Evolutionary conservation across 176 grass and related monocot genomes (phyloP).

Genomic region (Raddia distichophylla): DNA sequence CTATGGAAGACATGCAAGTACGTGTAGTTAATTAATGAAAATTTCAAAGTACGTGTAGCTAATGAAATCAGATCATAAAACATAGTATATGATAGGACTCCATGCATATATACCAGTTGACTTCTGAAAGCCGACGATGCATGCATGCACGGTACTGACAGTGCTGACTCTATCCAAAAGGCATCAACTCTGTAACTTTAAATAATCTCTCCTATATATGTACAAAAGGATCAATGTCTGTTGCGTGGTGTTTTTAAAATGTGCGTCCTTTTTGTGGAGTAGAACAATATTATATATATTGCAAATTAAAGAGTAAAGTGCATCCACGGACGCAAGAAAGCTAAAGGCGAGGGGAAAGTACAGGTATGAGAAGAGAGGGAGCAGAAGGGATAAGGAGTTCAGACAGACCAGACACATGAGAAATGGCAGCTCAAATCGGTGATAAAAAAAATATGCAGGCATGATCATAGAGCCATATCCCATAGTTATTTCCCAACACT

Average conservation of each 20-base stretch:
- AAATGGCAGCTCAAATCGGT: conserved; percentile 47
- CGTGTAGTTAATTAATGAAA: background rate
- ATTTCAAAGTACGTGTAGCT: conserved; percentile 7
- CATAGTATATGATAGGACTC: background rate
- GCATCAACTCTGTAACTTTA: conserved; percentile 12
- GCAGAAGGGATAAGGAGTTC: conserved; percentile 48
- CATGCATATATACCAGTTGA: conserved; percentile 19
- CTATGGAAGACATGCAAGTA: background rate
- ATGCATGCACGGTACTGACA: background rate
- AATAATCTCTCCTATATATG: conserved; percentile 3
- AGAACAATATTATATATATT: conserved; percentile 37
- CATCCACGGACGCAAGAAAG: conserved; percentile 27
- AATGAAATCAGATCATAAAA: background rate
- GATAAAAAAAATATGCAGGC: conserved; percentile 2
- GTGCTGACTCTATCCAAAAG: conserved; percentile 33
- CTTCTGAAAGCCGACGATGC: conserved; percentile 31
- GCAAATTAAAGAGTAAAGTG: conserved; percentile 44
- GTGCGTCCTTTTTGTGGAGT: conserved; percentile 21
- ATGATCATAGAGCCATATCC: conserved; percentile 24
- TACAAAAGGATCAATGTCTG: conserved; percentile 18
- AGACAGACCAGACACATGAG: conserved; percentile 55
- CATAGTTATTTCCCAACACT: conserved; percentile 30
- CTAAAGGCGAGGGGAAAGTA: conserved; percentile 33
- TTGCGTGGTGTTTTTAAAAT: conserved; percentile 29
- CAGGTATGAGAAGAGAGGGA: conserved; percentile 39